A percentile compares a stretch with the other conserved stretches of the same genome.
phyloP scores from a whole-genome alignment of 2,329 filamentous ascomycete species.

The Colletotrichum sp. region DNA sequence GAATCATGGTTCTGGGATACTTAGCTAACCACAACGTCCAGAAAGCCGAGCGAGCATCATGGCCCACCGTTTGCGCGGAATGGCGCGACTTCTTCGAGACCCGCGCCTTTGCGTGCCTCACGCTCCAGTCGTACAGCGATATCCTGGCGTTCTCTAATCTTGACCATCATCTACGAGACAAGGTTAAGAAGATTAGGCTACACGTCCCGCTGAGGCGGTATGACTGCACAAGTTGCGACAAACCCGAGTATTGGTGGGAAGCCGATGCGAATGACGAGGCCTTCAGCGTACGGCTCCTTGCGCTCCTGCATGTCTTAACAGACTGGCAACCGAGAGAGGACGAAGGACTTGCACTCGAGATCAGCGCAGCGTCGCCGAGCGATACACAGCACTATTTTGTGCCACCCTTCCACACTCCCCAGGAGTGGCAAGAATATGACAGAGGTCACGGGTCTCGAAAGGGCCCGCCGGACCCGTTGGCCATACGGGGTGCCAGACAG shows the following conservation, averaged over 20 bases:
- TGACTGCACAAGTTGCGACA: background rate
- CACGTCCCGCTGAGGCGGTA: background rate
- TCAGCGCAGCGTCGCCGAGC: background rate
- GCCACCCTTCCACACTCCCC: too few species aligned
- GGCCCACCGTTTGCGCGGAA: rapidly evolving
- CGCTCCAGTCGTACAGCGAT: background rate
- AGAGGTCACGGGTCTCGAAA: too few species aligned
- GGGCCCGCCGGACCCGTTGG: too few species aligned
- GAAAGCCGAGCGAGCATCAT: background rate
- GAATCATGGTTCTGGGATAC: background rate
- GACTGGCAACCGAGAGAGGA: background rate
- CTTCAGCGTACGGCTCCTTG: rapidly evolving
- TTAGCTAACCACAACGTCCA: background rate
- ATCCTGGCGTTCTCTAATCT: too few species aligned
- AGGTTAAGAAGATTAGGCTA: background rate
- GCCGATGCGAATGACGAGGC: too few species aligned
- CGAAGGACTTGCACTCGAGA: rapidly evolving
- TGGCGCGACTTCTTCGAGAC: background rate
- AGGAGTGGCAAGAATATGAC: too few species aligned
- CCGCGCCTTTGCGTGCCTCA: background rate
- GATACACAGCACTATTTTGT: background rate
- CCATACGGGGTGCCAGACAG: background rate
- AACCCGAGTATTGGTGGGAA: background rate
- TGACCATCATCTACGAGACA: background rate
- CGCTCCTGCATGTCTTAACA: background rate